Base-by-base conservation (phyloP, 495 filamentous ascomycete species). In the Aspergillus haitiensis region DNA sequence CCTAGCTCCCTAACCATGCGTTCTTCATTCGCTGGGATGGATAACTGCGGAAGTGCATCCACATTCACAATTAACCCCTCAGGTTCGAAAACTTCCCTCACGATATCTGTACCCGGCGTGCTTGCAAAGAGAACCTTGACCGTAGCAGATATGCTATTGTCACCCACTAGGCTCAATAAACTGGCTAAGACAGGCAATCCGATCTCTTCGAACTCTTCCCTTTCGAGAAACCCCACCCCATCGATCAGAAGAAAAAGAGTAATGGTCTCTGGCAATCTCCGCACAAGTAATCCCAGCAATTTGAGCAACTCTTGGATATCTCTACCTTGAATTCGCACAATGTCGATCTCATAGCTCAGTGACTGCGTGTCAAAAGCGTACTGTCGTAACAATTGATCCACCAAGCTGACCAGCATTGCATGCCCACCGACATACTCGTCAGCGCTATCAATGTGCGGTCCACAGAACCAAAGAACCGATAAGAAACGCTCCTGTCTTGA, bases 51-150 rank as follows among this genome's bases (percentile, higher is more conserved):
- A 27, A 27, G 21, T 27, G 21, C 3, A 27, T 27, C 21, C 21
- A 55, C 16, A n/a, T 55, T 44, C 16, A 55, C 15, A 21, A 55
- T 21, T 27, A 18, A 13, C 0, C 37, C 52, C 27, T 15, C 12
- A 21, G 21, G 16, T n/a, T 31, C 40, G 21, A 56, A 56, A 16
- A 3, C 54, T 13, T 6, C 42, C 12, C 54, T 18, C 4, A 56
- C 42, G 2, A 56, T 33, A 3, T 9, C 16, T 3, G 39, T 31
- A 1, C 39, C 40, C 2, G 39, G 54, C 0, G 40, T 56, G 54
- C 54, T 56, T 3, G 39, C 47, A 11, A 56, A 47, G 13, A 56
- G 54, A 1, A 56, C 9, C 42, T 56, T 56, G 34, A 56, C 10
- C 40, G 54, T 15, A 3, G 36, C 54, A 12, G 10, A 7, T 3